phyloP scores from a whole-genome alignment of 352 stramenopile genomes.

The Phytophthora melonis region DNA sequence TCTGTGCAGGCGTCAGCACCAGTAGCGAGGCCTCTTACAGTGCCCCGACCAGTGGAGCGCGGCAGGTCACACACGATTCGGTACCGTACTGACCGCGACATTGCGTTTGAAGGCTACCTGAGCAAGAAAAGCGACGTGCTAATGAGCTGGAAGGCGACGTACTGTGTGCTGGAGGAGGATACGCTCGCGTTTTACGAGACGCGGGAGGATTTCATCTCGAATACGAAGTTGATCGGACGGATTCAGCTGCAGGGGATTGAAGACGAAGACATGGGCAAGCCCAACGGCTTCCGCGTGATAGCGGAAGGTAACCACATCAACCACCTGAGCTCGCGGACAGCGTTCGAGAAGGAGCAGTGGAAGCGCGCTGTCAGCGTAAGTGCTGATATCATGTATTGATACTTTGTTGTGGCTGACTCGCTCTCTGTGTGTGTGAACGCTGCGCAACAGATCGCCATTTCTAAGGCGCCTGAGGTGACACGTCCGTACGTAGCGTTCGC shows the following conservation, averaged over 20 bases:
- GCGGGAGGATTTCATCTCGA: conserved; percentile 84
- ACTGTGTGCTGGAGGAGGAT: conserved; percentile 84
- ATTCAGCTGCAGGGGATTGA: conserved; percentile 75
- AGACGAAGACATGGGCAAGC: conserved; percentile 74
- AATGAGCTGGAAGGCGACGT: conserved; percentile 72
- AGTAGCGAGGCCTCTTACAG: neutral
- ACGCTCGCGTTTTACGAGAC: conserved; percentile 84
- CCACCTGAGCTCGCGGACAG: conserved; percentile 78
- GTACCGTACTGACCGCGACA: conserved; percentile 71
- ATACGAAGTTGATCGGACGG: conserved; percentile 78
- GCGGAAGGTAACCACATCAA: conserved; percentile 76
- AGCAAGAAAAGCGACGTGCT: conserved; percentile 87
- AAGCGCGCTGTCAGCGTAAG: conserved; percentile 73
- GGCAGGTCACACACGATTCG: conserved; percentile 70
- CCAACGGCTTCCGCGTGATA: conserved; percentile 71
- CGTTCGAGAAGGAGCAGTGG: conserved; percentile 87
- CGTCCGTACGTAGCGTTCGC: conserved; percentile 72
- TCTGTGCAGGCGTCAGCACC: conserved; percentile 3
- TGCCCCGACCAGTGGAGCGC: conserved; percentile 34
- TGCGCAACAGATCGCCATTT: conserved; percentile 61
- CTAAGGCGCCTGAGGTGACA: conserved; percentile 52
- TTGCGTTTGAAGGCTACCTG: conserved; percentile 86
- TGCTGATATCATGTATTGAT: neutral
- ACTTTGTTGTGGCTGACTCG: conserved; percentile 1
- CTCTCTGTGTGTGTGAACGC: conserved; percentile 7